phyloP scores from a whole-genome alignment of 768 basidiomycete species.

The Lyophyllum decastes region DNA sequence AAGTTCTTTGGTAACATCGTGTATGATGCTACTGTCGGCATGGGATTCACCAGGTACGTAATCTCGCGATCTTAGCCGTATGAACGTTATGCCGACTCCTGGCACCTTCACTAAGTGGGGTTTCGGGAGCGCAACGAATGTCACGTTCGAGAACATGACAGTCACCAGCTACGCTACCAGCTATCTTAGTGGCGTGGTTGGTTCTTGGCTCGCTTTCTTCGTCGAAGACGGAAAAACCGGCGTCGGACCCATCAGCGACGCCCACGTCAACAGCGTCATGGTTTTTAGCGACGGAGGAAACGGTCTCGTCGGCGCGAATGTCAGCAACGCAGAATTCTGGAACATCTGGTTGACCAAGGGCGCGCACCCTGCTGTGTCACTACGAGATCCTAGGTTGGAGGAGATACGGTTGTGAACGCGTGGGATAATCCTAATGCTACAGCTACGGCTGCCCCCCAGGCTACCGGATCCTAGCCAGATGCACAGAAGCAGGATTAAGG shows the following conservation, averaged over 20 bases:
- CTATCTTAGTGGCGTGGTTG: slow-evolving; percentile 15
- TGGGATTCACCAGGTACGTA: slow-evolving; percentile 19
- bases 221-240: slow-evolving; percentile 17
- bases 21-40: slow-evolving; percentile 18
- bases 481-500: neutral
- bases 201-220: slow-evolving; percentile 16
- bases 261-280: slow-evolving; percentile 15
- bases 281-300: slow-evolving; percentile 10
- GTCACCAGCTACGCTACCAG: slow-evolving; percentile 15
- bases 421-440: neutral
- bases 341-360: slow-evolving; percentile 9
- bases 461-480: neutral
- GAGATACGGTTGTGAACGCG: slow-evolving; percentile 7
- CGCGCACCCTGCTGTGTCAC: slow-evolving; percentile 2
- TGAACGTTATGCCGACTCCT: neutral
- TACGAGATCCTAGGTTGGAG: slow-evolving; percentile 6
- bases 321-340: slow-evolving; percentile 14
- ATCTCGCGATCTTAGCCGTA: neutral
- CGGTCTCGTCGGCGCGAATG: slow-evolving; percentile 9
- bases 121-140: slow-evolving; percentile 9
- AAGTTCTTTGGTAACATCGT: slow-evolving; percentile 15
- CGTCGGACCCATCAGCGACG: slow-evolving; percentile 16
- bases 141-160: slow-evolving; percentile 18
- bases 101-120: slow-evolving; percentile 11
- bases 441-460: neutral